These are phyloP conservation scores for Pistacia vera DNA, from an alignment of 345 rosid species.

Conservation along the genomic window DNA sequence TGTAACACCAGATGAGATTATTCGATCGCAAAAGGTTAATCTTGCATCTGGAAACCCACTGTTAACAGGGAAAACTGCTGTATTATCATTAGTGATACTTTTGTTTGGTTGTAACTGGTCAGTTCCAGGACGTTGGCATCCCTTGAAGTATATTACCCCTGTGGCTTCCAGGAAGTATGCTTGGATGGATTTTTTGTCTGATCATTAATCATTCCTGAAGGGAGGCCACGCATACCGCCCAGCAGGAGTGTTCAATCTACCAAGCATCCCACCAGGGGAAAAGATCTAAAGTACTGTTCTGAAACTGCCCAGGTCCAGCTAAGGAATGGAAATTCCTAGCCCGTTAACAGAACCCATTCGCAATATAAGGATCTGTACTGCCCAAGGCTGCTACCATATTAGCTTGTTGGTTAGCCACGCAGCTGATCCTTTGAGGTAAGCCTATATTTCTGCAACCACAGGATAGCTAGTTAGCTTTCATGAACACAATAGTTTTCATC, in stretches of 20 bases:
- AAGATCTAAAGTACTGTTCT: conserved; percentile 52
- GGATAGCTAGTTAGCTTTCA: conserved; percentile 24
- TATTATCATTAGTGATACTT: conserved; percentile 24
- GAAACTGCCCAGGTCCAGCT: conserved; percentile 55
- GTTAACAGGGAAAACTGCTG: conserved; percentile 32
- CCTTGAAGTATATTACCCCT: conserved; percentile 68
- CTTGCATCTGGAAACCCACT: conserved; percentile 33
- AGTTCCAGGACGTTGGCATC: conserved; percentile 61
- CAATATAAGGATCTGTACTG: conserved; percentile 57
- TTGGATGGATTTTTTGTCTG: conserved; percentile 54
- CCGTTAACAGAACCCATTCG: conserved; percentile 57
- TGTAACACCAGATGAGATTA: conserved; percentile 42
- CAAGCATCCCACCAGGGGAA: conserved; percentile 63
- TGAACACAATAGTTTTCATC: conserved; percentile 3
- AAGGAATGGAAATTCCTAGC: conserved; percentile 46
- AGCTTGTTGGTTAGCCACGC: conserved; percentile 67
- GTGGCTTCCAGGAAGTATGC: conserved; percentile 36
- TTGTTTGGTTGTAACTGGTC: conserved; percentile 65
- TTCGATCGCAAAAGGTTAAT: conserved; percentile 37
- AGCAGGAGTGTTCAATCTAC: conserved; percentile 65
- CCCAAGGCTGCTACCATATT: conserved; percentile 55
- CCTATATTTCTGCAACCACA: conserved; percentile 69
- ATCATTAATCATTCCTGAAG: conserved; percentile 51
- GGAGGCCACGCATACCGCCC: conserved; percentile 59
- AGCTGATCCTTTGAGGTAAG: conserved; percentile 75